Evolutionary conservation across 2,329 filamentous ascomycete genomes (phyloP).

Genomic region (Aspergillus calidoustus): DNA sequence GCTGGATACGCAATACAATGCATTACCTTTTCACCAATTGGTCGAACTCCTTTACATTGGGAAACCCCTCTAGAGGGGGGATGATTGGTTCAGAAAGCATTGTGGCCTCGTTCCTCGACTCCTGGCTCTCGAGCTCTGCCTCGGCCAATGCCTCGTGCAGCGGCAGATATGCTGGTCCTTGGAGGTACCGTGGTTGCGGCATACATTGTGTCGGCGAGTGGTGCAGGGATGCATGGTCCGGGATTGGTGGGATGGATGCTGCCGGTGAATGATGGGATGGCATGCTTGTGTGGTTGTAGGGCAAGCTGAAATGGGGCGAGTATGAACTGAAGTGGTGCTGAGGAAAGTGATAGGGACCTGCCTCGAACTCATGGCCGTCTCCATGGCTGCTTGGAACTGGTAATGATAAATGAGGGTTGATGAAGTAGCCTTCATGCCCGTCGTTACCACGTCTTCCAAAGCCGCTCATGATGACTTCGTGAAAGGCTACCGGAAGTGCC

Average conservation of each 20-base stretch:
- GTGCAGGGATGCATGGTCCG: conserved; percentile 40
- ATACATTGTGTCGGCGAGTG: conserved; percentile 39
- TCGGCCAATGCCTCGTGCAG: conserved; percentile 41
- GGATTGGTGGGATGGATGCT: conserved; percentile 38
- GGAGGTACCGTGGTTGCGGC: conserved; percentile 37
- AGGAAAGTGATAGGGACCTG: conserved; percentile 37
- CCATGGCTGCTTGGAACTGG: conserved; percentile 38
- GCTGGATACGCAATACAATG: neutral
- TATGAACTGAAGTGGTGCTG: conserved; percentile 45
- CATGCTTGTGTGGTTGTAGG: conserved; percentile 41
- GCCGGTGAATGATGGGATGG: conserved; percentile 36
- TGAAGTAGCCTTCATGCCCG: conserved; percentile 39
- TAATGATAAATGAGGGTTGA: conserved; percentile 39
- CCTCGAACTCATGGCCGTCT: conserved; percentile 38
- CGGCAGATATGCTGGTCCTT: conserved; percentile 38
- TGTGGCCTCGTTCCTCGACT: conserved; percentile 48
- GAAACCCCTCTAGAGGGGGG: conserved; percentile 50
- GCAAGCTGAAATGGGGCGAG: conserved; percentile 40
- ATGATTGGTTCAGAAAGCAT: conserved; percentile 51
- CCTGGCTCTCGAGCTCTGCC: conserved; percentile 49
- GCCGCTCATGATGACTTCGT: conserved; percentile 38
- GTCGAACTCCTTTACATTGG: conserved; percentile 52
- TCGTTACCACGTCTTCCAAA: conserved; percentile 45
- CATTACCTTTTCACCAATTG: conserved; percentile 50
- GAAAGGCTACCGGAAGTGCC: neutral